Conservation (phyloP, 208 protist species). For the Phytomonas sp. region DNA sequence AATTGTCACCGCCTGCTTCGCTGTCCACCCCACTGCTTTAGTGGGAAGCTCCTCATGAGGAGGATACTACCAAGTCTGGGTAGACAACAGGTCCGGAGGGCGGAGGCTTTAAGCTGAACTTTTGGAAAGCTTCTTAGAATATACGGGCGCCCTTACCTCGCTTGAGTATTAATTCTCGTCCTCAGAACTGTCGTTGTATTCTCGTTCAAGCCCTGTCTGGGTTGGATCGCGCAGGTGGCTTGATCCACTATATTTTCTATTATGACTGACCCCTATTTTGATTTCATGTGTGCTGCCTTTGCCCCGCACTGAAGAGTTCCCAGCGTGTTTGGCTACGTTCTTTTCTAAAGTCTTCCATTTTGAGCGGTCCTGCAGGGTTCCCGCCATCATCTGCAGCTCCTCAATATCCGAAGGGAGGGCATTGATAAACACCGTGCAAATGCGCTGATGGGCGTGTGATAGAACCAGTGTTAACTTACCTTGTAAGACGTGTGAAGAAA, state of each 20-base stretch:
- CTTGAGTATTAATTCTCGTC: slow-evolving; percentile 4
- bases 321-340: slow-evolving; percentile 32
- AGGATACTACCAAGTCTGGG: background rate
- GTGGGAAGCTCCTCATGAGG: background rate
- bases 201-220: slow-evolving; percentile 3
- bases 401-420: slow-evolving; percentile 40
- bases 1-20: slow-evolving; percentile 37
- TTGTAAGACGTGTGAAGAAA: slow-evolving; percentile 35
- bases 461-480: slow-evolving; percentile 71
- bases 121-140: background rate
- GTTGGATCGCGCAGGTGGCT: slow-evolving; percentile 11
- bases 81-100: background rate
- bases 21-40: slow-evolving; percentile 20
- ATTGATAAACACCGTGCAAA: slow-evolving; percentile 68
- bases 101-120: background rate
- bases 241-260: background rate
- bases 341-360: slow-evolving; percentile 54
- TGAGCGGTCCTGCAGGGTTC: slow-evolving; percentile 35
- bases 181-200: background rate
- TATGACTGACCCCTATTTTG: background rate
- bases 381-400: slow-evolving; percentile 58
- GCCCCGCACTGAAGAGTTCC: background rate
- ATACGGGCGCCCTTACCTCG: background rate
- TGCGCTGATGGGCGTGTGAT: slow-evolving; percentile 27
- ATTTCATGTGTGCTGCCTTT: slow-evolving; percentile 8